Evolutionary conservation across 805 yeast genomes (phyloP), one percentile per base, ranked within the genome.

Genomic region (Kurtzmaniella cleridarum): DNA sequence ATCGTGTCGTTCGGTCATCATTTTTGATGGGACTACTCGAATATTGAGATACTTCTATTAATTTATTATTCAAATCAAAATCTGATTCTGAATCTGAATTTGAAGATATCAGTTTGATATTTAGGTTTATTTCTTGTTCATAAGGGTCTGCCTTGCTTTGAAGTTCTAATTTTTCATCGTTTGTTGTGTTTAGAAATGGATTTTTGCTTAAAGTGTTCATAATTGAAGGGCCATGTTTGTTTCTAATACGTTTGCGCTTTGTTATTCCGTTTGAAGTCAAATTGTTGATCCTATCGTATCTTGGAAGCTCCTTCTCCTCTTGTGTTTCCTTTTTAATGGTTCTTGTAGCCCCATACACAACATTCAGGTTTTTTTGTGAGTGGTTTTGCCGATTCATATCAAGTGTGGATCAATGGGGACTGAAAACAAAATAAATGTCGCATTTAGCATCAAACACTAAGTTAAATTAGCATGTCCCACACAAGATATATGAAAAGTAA

Each of bases 1-100:
- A 35, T 6, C 30, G 32, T 8, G 27, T 8, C 9, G 10, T 14
- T 23, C 5, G 30, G 11, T 18, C 30, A 12, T 34, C 26, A 15
- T 24, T 27, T 27, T 34, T 34, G 20, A 31, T 13, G 9, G 42
- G 44, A 20, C 40, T 36, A 27, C 43, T 40, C 6, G 43, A 36
- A 8, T 36, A 33, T 14, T 40, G 40, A 3, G 26, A 17, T 24
- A 36, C 32, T 14, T 40, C 35, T 8, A 40, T 40, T n/a, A 40
- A 28, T 13, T 27, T 18, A 16, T n/a, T 34, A 16, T 40, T 37
- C 7, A 26, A 14, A 24, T 40, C 40, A 27, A 36, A 32, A n/a
- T 36, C 43, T 13, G 30, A 13, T 5, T 20, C 24, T 5, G 24
- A 20, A 20, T 20, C 8, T 5, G 7, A 5, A 20, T 20, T 8